Evolutionary conservation across 2,329 filamentous ascomycete genomes (phyloP).

Genomic region (Rhinocladiella mackenziei): DNA sequence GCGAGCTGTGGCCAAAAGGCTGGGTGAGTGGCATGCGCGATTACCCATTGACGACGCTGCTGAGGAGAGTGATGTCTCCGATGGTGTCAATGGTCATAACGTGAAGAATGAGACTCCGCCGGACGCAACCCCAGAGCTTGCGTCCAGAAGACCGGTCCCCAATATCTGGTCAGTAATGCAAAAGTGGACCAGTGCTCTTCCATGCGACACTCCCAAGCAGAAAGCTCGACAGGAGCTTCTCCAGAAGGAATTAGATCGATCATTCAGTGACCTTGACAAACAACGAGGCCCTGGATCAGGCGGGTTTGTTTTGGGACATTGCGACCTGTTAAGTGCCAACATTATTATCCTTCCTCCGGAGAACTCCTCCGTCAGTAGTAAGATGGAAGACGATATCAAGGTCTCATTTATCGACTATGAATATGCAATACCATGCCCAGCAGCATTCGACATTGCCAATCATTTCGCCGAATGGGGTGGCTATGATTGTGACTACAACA

Average conservation of each 20-base stretch:
- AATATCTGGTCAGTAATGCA: slow-evolving; percentile 95
- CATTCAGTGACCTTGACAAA: slow-evolving; percentile 69
- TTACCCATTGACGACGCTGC: slow-evolving; percentile 54
- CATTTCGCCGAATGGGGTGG: slow-evolving; percentile 98
- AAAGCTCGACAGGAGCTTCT: slow-evolving; percentile 63
- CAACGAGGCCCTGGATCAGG: slow-evolving; percentile 71
- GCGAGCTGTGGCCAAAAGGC: slow-evolving; percentile 73
- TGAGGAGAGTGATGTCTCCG: slow-evolving; percentile 19
- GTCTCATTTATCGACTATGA: slow-evolving; percentile 97
- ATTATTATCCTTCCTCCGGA: slow-evolving; percentile 69
- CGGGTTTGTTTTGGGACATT: slow-evolving; percentile 51
- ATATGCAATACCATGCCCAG: slow-evolving; percentile 89
- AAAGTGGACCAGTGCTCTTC: slow-evolving; percentile 88
- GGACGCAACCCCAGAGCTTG: slow-evolving; percentile 12
- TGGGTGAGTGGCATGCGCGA: slow-evolving; percentile 89
- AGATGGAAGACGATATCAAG: slow-evolving; percentile 40
- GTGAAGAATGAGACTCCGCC: slow-evolving; percentile 4
- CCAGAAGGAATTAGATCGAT: slow-evolving; percentile 68
- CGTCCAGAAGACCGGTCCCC: slow-evolving; percentile 67
- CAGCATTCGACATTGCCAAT: slow-evolving; percentile 94
- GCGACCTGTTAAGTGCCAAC: slow-evolving; percentile 88
- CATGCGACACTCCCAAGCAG: slow-evolving; percentile 66
- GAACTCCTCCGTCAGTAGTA: slow-evolving; percentile 35
- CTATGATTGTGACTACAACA: slow-evolving; percentile 86
- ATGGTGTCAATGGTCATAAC: slow-evolving; percentile 16